phyloP scores from a whole-genome alignment of 352 stramenopile genomes.

The Peronospora farinosa region DNA sequence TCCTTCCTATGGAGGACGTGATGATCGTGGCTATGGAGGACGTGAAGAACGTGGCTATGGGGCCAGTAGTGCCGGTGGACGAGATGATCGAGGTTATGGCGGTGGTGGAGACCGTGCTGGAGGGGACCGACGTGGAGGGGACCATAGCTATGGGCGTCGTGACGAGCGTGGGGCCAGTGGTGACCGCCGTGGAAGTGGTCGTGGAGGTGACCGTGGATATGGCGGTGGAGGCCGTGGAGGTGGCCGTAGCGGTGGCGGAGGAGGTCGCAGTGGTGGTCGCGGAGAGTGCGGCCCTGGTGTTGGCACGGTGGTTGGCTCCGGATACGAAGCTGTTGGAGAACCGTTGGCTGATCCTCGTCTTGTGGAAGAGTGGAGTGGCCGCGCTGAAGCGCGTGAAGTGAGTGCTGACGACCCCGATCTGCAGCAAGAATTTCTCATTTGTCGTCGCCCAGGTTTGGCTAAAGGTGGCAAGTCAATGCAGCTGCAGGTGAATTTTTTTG shows the following conservation, averaged over 20 bases:
- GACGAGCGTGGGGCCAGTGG: slow-evolving; percentile 15
- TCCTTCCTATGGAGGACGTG: not conserved
- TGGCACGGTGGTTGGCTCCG: slow-evolving; percentile 35
- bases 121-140: slow-evolving; percentile 14
- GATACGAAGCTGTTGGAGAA: slow-evolving; percentile 49
- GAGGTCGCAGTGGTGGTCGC: slow-evolving; percentile 28
- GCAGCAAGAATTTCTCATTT: slow-evolving; percentile 40
- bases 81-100: slow-evolving; percentile 13
- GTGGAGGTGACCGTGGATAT: slow-evolving; percentile 22
- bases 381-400: slow-evolving; percentile 28
- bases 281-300: slow-evolving; percentile 34
- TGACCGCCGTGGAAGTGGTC: slow-evolving; percentile 21
- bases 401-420: slow-evolving; percentile 39
- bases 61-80: not conserved
- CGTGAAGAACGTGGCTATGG: slow-evolving; percentile 13
- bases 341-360: slow-evolving; percentile 45
- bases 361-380: slow-evolving; percentile 45
- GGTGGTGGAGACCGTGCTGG: slow-evolving; percentile 22
- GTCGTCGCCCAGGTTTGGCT: slow-evolving; percentile 35
- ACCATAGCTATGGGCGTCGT: slow-evolving; percentile 17
- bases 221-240: slow-evolving; percentile 25
- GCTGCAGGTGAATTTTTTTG: slow-evolving; percentile 64
- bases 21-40: slow-evolving; percentile 19
- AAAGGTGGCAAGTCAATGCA: slow-evolving; percentile 31
- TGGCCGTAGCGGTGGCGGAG: slow-evolving; percentile 28